Percentiles rank a stretch among this genome's conserved stretches.
phyloP scores from a whole-genome alignment of 345 rosid species.

The Gossypium rotundifolium region DNA sequence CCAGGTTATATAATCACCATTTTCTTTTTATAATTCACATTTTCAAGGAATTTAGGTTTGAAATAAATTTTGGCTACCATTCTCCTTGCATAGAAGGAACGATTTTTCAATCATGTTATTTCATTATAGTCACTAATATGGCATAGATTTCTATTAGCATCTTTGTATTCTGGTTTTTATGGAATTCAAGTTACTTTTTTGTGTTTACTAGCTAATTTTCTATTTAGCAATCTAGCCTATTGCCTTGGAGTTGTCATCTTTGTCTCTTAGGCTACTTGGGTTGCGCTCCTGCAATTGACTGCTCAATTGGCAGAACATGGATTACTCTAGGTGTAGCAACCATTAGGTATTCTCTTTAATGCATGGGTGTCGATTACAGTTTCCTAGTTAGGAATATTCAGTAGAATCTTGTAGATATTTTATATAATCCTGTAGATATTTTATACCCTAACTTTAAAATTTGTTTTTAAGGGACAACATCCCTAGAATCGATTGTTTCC shows the following conservation, averaged over 20 bases:
- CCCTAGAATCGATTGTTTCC: no score
- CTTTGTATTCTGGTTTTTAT: neutral
- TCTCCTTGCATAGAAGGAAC: neutral
- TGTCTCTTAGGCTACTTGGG: neutral
- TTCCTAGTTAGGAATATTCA: no score
- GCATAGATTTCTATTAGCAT: neutral
- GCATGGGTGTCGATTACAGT: no score
- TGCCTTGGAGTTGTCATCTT: neutral
- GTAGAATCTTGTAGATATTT: no score
- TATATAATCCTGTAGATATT: no score
- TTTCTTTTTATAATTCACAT: neutral
- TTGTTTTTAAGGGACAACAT: no score
- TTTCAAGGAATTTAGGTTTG: neutral
- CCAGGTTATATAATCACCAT: constrained; percentile 50
- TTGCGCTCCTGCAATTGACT: neutral
- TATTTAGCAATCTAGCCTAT: neutral
- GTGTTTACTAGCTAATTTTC: neutral
- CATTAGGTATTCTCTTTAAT: neutral
- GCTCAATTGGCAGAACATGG: neutral
- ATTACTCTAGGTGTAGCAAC: neutral
- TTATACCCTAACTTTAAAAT: no score
- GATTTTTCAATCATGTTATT: neutral
- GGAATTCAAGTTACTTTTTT: neutral
- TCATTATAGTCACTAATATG: neutral
- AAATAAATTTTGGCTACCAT: neutral